Base-by-base conservation (phyloP, 2,329 filamentous ascomycete genomes). In the Fusarium albidum region DNA sequence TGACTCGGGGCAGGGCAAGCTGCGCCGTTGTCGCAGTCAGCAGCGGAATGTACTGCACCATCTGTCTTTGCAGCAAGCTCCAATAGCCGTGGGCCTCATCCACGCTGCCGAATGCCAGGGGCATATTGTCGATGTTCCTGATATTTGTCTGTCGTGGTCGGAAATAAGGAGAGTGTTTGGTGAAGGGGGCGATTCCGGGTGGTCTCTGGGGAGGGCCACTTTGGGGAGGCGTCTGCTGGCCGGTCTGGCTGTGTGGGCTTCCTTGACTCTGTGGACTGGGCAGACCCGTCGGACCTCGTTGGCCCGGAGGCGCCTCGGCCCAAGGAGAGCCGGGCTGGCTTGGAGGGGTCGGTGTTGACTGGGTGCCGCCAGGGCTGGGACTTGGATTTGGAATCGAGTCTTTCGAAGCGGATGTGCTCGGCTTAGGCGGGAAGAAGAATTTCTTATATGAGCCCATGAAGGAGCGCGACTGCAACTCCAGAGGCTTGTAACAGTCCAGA, bases 21-120 rank as follows among this genome's bases (percentile, higher is more conserved):
- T 69, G 65, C 1, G 68, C 57, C 1, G 69, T 73, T 1, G 68
- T 62, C 15, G 64, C 60, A 5, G 69, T 71, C 35, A 76, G 54
- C 32, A 75, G 60, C 1, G 74, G 74, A 3, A 75, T 66, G 35
- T 71, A 66, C 33, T 71, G 67, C 1, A 76, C 73, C 65, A 75
- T 71, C 29, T 71, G 67, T 7, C 68, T 66, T 51, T 77, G 75
- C 17, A 74, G 63, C 12, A 75, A 50, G 3, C 58, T 66, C 75
- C 75, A 77, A 53, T 76, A 77, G 3, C 68, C 69, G 6, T 70
- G 65, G 5, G 71, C 71, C 15, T 76, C 73, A 9, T 71, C 68
- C n/a, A 72, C 57, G 6, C 69, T 56, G 7, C 35, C 40, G 35
- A 77, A 76, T 6, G 52, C 47, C 0, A 45, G 46, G 0, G 75